Conservation (phyloP, 192 early-diverging fungal species). For the Linnemannia elongata region DNA sequence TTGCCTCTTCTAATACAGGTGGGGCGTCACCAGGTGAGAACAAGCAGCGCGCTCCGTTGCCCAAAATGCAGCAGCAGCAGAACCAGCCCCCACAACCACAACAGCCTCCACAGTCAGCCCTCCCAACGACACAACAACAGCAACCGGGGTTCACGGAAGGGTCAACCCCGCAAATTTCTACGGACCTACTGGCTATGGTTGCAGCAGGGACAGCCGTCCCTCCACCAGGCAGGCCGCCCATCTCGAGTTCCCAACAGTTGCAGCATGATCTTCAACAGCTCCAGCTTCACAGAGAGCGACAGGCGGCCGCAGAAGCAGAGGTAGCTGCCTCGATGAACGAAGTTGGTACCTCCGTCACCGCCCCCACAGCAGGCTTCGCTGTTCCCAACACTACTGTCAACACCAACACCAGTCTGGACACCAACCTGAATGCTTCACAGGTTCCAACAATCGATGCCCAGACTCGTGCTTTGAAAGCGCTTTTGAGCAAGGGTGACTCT, state of each 20-base stretch:
- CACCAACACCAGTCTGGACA: not conserved
- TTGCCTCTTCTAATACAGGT: not conserved
- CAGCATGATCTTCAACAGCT: slow-evolving; percentile 44
- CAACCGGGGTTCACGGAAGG: not conserved
- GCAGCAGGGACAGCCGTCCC: not conserved
- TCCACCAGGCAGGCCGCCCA: not conserved
- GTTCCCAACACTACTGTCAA: not conserved
- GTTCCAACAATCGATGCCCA: not conserved
- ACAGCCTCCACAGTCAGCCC: not conserved
- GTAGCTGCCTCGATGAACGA: not conserved
- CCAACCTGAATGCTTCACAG: not conserved
- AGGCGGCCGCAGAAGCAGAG: slow-evolving; percentile 1
- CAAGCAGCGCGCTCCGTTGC: not conserved
- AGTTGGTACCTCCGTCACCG: not conserved
- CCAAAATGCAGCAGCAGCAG: not conserved
- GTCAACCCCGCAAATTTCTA: not conserved
- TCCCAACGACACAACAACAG: not conserved
- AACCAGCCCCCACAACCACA: not conserved
- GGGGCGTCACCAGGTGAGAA: not conserved
- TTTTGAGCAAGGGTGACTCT: not conserved
- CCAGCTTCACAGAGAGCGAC: slow-evolving; percentile 29
- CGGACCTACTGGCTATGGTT: not conserved
- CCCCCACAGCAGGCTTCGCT: not conserved
- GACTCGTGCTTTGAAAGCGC: not conserved
- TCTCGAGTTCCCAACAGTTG: slow-evolving; percentile 10